phyloP scores from a whole-genome alignment of 257 asterid genomes.

The Penstemon newberryi region DNA sequence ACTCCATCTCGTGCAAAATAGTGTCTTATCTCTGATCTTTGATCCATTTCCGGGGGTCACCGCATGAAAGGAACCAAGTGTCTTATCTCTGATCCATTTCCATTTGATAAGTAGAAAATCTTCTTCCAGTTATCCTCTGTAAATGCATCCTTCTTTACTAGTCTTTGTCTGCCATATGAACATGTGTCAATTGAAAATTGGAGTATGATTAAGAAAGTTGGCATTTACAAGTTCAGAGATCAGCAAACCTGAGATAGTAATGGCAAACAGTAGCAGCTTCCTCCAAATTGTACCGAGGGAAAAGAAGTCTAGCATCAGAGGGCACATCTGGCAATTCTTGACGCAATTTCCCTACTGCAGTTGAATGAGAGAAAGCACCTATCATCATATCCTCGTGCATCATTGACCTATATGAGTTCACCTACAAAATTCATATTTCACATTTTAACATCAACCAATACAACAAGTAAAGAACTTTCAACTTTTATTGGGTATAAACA shows the following conservation, averaged over 20 bases:
- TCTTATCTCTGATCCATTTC: constrained; percentile 95
- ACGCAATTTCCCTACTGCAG: constrained; percentile 93
- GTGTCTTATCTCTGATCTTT: no score
- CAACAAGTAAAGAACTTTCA: constrained; percentile 9
- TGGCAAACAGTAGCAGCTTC: constrained; percentile 87
- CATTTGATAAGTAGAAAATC: constrained; percentile 81
- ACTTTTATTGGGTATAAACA: constrained; percentile 15
- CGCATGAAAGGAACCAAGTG: constrained; percentile 83
- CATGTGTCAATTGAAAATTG: constrained; percentile 2
- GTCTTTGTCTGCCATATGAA: constrained; percentile 69
- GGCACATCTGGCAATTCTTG: constrained; percentile 93
- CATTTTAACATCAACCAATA: background rate
- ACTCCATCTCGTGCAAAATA: no score
- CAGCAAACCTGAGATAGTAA: constrained; percentile 82
- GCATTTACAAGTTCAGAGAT: constrained; percentile 25
- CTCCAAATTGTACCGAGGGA: constrained; percentile 82
- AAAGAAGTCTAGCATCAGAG: constrained; percentile 56
- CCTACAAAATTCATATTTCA: constrained; percentile 51
- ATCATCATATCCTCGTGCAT: constrained; percentile 87
- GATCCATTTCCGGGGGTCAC: constrained; percentile 28
- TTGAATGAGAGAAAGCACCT: constrained; percentile 92
- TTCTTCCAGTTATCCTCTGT: constrained; percentile 94
- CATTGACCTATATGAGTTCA: constrained; percentile 92
- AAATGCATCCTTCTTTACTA: constrained; percentile 72
- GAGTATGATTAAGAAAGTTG: constrained; percentile 14